Percentiles rank a stretch among this genome's conserved stretches.
Evolutionary conservation across 495 filamentous ascomycete genomes (phyloP).

Genomic region (Penicillium longicatenatum): DNA sequence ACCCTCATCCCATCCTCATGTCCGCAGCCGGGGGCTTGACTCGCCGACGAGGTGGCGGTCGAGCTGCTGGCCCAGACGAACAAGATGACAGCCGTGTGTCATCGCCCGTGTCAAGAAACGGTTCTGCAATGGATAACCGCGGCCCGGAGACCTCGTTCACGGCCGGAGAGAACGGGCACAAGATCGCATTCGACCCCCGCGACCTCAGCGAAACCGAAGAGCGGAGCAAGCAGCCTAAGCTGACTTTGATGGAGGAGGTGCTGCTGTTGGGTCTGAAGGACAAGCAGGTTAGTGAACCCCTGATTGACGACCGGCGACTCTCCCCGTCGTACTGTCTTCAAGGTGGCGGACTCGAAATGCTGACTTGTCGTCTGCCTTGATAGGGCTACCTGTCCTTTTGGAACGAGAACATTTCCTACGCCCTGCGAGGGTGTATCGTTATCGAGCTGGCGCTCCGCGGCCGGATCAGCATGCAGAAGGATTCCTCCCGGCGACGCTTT

Average conservation of each 20-base stretch:
- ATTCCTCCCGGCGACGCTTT: constrained; percentile 87
- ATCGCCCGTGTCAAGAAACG: constrained; percentile 64
- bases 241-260: constrained; percentile 98
- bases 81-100: constrained; percentile 69
- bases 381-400: constrained; percentile 98
- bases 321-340: background rate
- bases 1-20: constrained; percentile 49
- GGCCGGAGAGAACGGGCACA: constrained; percentile 93
- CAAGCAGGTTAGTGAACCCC: constrained; percentile 72
- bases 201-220: constrained; percentile 97
- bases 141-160: constrained; percentile 89
- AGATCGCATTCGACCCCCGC: constrained; percentile 95
- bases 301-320: background rate
- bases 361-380: constrained; percentile 23
- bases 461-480: constrained; percentile 97
- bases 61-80: constrained; percentile 54
- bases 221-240: constrained; percentile 94
- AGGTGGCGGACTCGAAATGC: constrained; percentile 12
- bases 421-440: constrained; percentile 94
- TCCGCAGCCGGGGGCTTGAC: constrained; percentile 72
- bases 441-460: constrained; percentile 95
- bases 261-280: constrained; percentile 94
- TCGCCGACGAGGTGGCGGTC: constrained; percentile 72
- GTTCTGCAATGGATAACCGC: constrained; percentile 61
- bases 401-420: constrained; percentile 99